Percentiles rank a stretch among this genome's conserved stretches.
phyloP scores from a whole-genome alignment of 305 asterid genomes.

The Rubia balearica region DNA sequence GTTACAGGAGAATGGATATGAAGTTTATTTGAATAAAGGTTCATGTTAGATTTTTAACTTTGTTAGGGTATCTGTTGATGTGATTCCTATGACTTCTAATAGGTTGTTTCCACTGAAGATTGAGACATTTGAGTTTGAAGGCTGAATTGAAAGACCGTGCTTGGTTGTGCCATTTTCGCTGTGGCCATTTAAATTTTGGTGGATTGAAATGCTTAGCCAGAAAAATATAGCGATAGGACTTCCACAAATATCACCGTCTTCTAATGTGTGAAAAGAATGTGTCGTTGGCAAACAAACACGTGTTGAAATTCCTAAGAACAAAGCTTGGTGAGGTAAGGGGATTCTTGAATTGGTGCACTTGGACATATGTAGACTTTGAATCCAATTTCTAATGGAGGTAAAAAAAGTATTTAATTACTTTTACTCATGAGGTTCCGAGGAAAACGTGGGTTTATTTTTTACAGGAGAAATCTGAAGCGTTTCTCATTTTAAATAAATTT shows the following conservation, averaged over 20 bases:
- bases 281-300: conserved; percentile 5
- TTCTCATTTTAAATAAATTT: not conserved
- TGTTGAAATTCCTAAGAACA: not conserved
- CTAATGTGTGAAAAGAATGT: not conserved
- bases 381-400: not conserved
- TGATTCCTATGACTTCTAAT: not conserved
- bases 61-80: not conserved
- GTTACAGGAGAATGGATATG: not conserved
- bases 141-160: not conserved
- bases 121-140: not conserved
- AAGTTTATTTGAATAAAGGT: not conserved
- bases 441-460: not conserved
- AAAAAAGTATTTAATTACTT: not conserved
- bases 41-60: not conserved
- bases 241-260: not conserved
- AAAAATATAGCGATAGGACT: not conserved
- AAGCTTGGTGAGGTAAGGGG: not conserved
- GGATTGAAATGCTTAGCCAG: not conserved
- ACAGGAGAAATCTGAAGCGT: not conserved
- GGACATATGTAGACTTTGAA: not conserved
- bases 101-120: not conserved
- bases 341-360: conserved; percentile 2
- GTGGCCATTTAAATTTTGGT: not conserved
- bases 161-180: not conserved
- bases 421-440: not conserved